Conservation (phyloP, 768 basidiomycete genomes). For the Baorangia bicolor region DNA sequence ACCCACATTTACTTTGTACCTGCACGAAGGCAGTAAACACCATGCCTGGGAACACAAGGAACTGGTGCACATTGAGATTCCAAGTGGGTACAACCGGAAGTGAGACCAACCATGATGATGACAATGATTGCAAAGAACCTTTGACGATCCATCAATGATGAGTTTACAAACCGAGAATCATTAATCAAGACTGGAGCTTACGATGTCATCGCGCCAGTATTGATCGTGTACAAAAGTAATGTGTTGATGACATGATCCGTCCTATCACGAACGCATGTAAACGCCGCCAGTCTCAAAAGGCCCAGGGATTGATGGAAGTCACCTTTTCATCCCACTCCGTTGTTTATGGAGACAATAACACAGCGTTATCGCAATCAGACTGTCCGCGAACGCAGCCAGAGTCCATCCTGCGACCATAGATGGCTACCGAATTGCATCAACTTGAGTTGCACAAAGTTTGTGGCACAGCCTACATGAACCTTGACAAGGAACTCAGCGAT, state of each 20-base stretch:
- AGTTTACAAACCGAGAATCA: no score
- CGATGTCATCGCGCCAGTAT: no score
- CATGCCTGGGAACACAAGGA: not conserved
- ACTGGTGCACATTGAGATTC: not conserved
- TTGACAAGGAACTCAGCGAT: not conserved
- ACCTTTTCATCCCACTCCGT: conserved; percentile 11
- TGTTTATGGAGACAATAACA: conserved; percentile 12
- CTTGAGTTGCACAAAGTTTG: not conserved
- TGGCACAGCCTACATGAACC: not conserved
- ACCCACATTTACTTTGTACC: conserved; percentile 17
- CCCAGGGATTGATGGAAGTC: not conserved
- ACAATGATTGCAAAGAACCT: no score
- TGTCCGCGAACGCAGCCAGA: conserved; percentile 2
- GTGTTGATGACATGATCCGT: conserved; percentile 17
- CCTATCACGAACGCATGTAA: not conserved
- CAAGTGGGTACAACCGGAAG: no score
- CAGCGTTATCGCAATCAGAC: conserved; percentile 6
- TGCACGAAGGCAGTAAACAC: conserved; percentile 13
- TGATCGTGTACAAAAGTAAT: conserved; percentile 19
- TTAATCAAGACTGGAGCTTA: no score
- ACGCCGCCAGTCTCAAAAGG: no score
- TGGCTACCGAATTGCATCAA: not conserved
- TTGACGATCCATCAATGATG: no score
- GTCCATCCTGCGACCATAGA: not conserved
- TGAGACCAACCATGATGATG: not conserved